These are phyloP conservation scores for Leccinum subgranulosum DNA, from an alignment of 768 basidiomycete species.

Conservation along the genomic window DNA sequence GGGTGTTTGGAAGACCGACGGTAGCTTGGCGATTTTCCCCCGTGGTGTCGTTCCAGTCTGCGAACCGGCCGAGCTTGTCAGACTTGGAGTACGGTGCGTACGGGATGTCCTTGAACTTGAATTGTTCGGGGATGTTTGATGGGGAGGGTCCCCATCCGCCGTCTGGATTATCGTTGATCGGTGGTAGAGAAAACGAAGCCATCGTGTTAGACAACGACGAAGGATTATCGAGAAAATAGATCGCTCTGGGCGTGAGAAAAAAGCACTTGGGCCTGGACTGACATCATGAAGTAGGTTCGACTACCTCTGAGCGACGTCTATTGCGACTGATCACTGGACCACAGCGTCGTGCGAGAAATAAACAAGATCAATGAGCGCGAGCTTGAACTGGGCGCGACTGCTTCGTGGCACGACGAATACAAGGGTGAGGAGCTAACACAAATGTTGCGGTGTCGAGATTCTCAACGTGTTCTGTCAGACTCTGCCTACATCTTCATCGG, in stretches of 20 bases:
- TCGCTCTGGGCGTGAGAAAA: conserved; percentile 23
- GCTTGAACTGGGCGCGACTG: conserved; percentile 69
- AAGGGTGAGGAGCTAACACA: conserved; percentile 46
- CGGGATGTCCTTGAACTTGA: conserved; percentile 98
- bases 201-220: conserved; percentile 35
- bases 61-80: conserved; percentile 96
- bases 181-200: conserved; percentile 83
- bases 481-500: conserved; percentile 96
- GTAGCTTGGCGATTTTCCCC: conserved; percentile 58
- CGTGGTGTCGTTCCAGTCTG: conserved; percentile 91
- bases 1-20: conserved; percentile 44
- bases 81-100: conserved; percentile 99
- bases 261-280: conserved; percentile 14
- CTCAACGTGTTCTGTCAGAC: conserved; percentile 43
- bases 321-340: conserved; percentile 9
- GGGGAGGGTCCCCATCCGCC: conserved; percentile 91
- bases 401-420: conserved; percentile 97
- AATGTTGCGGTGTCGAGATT: background rate
- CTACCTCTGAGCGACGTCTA: background rate
- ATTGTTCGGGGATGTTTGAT: conserved; percentile 80
- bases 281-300: conserved; percentile 76
- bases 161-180: conserved; percentile 88
- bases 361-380: conserved; percentile 90
- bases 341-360: conserved; percentile 90
- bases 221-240: conserved; percentile 19